Evolutionary conservation across 805 yeast genomes (phyloP).

Genomic region (Nakazawaea ernobii): DNA sequence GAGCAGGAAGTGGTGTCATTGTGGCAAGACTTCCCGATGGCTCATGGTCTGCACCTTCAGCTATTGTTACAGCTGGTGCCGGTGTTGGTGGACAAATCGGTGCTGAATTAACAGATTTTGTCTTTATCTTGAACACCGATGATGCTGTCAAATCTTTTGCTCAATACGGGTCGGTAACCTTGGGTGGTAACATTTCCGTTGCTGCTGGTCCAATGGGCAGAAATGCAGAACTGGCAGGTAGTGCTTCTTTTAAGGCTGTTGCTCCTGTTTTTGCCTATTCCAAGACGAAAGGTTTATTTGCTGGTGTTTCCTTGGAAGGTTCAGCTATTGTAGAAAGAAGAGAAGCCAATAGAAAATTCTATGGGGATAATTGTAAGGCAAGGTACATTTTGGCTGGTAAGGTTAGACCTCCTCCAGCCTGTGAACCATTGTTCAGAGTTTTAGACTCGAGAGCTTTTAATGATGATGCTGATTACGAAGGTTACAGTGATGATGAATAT

Average conservation of each 20-base stretch:
- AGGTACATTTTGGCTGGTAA: constrained; percentile 76
- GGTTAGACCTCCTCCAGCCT: constrained; percentile 89
- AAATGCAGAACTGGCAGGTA: constrained; percentile 95
- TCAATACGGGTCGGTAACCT: constrained; percentile 87
- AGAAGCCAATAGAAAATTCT: constrained; percentile 93
- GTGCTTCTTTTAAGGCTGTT: constrained; percentile 81
- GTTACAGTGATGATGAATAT: constrained; percentile 54
- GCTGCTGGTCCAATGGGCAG: constrained; percentile 98
- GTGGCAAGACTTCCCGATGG: constrained; percentile 95
- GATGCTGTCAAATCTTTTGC: constrained; percentile 93
- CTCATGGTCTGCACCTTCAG: constrained; percentile 96
- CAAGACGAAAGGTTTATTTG: constrained; percentile 93
- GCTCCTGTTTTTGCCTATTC: constrained; percentile 93
- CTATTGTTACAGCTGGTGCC: constrained; percentile 93
- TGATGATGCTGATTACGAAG: constrained; percentile 41
- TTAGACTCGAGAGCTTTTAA: constrained; percentile 81
- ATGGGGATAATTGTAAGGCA: constrained; percentile 87
- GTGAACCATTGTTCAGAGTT: constrained; percentile 81
- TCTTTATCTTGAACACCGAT: constrained; percentile 79
- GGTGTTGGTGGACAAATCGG: constrained; percentile 99
- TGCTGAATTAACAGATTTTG: constrained; percentile 93
- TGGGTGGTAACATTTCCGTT: constrained; percentile 91
- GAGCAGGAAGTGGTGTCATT: constrained; percentile 96
- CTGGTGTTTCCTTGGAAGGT: constrained; percentile 96
- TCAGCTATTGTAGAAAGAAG: constrained; percentile 95